Conservation (phyloP, 768 basidiomycete species). For the Rhizopogon roseolus region DNA sequence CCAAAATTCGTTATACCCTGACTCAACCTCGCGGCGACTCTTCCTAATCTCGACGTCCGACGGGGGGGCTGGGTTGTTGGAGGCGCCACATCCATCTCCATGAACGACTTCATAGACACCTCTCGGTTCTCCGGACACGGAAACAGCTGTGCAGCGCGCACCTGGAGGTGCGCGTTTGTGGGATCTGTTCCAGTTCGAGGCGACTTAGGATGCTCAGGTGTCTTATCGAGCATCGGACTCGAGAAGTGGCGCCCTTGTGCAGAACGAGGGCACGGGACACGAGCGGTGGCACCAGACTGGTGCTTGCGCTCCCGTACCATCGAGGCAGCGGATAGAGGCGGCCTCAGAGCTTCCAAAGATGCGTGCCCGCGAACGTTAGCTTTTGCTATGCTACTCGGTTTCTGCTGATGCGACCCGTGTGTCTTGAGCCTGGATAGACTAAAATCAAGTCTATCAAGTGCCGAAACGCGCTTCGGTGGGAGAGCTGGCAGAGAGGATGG, state of each 20-base stretch:
- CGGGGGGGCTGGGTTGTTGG: conserved; percentile 6
- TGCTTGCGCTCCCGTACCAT: conserved; percentile 7
- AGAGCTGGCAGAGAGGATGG: conserved; percentile 8
- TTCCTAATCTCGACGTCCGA: conserved; percentile 12
- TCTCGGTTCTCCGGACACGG: not conserved
- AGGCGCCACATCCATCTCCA: conserved; percentile 26
- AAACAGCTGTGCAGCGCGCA: not conserved
- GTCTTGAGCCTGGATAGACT: conserved; percentile 29
- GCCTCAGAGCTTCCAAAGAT: conserved; percentile 4
- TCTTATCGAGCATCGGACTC: conserved; percentile 4
- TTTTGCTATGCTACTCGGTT: conserved; percentile 14
- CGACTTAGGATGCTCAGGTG: not conserved
- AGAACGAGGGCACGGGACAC: not conserved
- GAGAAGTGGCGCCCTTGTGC: conserved; percentile 4
- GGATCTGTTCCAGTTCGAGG: not conserved
- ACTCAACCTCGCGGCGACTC: conserved; percentile 21
- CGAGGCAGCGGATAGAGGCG: conserved; percentile 15
- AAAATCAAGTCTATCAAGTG: conserved; percentile 27
- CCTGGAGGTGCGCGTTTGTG: not conserved
- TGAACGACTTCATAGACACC: conserved; percentile 19
- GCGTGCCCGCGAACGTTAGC: not conserved
- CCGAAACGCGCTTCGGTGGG: conserved; percentile 18
- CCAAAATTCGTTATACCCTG: conserved; percentile 26
- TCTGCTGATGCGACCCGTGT: conserved; percentile 22
- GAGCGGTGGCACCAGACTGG: conserved; percentile 5